Percentiles rank a stretch among this genome's conserved stretches.
phyloP scores from a whole-genome alignment of 139 green algal genomes.

The Haematococcus lacustris region DNA sequence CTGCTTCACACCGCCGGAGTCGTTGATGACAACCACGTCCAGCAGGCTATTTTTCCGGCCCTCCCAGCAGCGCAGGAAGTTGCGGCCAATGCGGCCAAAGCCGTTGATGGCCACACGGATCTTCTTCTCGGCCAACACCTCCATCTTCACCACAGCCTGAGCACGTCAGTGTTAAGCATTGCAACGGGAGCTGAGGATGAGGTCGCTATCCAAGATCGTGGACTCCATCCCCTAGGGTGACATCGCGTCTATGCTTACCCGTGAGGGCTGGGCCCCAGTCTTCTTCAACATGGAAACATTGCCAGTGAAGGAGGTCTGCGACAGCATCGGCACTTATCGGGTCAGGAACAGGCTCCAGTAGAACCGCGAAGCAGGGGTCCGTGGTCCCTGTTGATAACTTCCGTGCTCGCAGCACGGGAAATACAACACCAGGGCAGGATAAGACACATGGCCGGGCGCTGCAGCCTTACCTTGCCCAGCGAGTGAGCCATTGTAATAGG shows the following conservation, averaged over 20 bases:
- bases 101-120: constrained; percentile 97
- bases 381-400: background rate
- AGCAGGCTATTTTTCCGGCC: constrained; percentile 72
- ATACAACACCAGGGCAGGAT: too few relatives aligned
- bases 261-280: constrained; percentile 21
- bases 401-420: too few relatives aligned
- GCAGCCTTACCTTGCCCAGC: background rate
- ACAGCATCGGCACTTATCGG: background rate
- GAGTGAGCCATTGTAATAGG: constrained; percentile 7
- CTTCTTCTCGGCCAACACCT: constrained; percentile 72
- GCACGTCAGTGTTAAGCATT: too few relatives aligned
- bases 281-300: constrained; percentile 32
- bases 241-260: too few relatives aligned
- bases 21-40: constrained; percentile 94
- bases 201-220: too few relatives aligned
- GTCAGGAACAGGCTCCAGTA: too few relatives aligned
- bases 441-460: too few relatives aligned
- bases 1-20: constrained; percentile 95
- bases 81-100: constrained; percentile 94
- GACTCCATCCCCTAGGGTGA: too few relatives aligned
- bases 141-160: constrained; percentile 21
- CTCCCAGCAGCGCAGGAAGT: constrained; percentile 88
- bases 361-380: background rate
- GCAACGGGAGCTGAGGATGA: too few relatives aligned
- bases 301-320: constrained; percentile 40